Evolutionary conservation across 169 alveolate genomes (phyloP), one percentile per base, ranked within the genome.

Genomic region (Cryptosporidium ubiquitum): DNA sequence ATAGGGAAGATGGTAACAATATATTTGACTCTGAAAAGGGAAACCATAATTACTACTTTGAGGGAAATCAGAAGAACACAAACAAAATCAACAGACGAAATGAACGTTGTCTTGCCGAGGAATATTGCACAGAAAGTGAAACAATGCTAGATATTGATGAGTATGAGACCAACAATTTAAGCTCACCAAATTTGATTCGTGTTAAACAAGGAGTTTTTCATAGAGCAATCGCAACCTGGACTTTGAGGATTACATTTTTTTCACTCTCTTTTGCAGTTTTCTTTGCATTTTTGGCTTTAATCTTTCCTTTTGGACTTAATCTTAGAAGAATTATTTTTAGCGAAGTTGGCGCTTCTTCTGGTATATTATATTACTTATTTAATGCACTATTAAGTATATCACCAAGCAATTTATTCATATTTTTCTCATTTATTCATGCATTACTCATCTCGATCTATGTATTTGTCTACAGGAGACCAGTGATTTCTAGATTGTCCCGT

Each of bases 121-220:
- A 73, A 12, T 73, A 73, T 57, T 31, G 58, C 0, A 10, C 51
- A 9, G 85, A 73, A 35, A 58, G 31, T 35, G 69, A 73, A 23
- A 26, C n/a, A 5, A 6, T 44, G 6, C 31, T 44, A 69, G 26
- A 58, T 52, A 31, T 40, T 57, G 84, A 70, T 12, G 85, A 73
- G 9, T 73, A 33, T 55, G 85, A 73, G 37, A 0, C 71, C 23
- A 39, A 39, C 55, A 18, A 33, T 12, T 35, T 73, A 9, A 39
- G 47, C 18, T 52, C 85, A 3, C n/a, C 26, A 3, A 58, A 58
- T 33, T n/a, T 58, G 18, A 44, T 79, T 18, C 42, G 73, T 2
- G 89, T 64, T 29, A 79, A 79, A 39, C 89, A 61, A 26, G 89
- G 89, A 61, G 89, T 79, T 40, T 79, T 79, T 33, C 89, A 79